These are phyloP conservation scores for Mollisiaceae sp. DNA, from an alignment of 2,329 filamentous ascomycete genomes.

Conservation along the genomic window DNA sequence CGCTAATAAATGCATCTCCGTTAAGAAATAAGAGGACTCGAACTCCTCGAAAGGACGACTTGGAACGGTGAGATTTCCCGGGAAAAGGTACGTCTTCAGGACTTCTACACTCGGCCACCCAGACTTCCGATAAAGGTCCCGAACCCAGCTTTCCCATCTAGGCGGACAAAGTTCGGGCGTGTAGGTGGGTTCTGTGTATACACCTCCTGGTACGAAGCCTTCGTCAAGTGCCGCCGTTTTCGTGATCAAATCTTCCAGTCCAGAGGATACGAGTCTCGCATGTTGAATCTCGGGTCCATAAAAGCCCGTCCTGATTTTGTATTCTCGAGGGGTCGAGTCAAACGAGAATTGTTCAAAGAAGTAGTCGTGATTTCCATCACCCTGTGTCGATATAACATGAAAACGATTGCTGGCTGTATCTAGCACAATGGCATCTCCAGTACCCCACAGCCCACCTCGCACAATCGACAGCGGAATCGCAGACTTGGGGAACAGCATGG, in stretches of 20 bases:
- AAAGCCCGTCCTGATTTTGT: slow-evolving; percentile 9
- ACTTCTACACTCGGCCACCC: background rate
- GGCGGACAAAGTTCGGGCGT: slow-evolving; percentile 7
- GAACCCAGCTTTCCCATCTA: slow-evolving; percentile 15
- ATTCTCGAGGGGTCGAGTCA: slow-evolving; percentile 1
- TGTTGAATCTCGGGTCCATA: slow-evolving; percentile 11
- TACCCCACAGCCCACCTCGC: slow-evolving; percentile 10
- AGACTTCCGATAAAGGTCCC: slow-evolving; percentile 7
- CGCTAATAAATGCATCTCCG: slow-evolving; percentile 3
- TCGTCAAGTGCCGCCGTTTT: slow-evolving; percentile 2
- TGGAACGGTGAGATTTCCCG: background rate
- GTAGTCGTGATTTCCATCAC: slow-evolving; percentile 10
- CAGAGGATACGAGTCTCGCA: background rate
- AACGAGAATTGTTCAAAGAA: slow-evolving; percentile 1
- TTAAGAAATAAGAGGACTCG: background rate
- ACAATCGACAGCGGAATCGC: slow-evolving; percentile 10
- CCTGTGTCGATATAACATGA: slow-evolving; percentile 14
- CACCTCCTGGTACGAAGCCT: slow-evolving; percentile 7
- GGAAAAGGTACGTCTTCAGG: background rate
- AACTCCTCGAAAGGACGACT: background rate
- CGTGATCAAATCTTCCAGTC: background rate
- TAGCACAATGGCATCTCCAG: slow-evolving; percentile 13
- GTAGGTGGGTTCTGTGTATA: background rate
- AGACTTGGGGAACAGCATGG: slow-evolving; percentile 10
- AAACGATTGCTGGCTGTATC: slow-evolving; percentile 4